These are phyloP conservation scores for Zygosaccharomyces bailii DNA, from an alignment of 805 yeast species.

Conservation along the genomic window DNA sequence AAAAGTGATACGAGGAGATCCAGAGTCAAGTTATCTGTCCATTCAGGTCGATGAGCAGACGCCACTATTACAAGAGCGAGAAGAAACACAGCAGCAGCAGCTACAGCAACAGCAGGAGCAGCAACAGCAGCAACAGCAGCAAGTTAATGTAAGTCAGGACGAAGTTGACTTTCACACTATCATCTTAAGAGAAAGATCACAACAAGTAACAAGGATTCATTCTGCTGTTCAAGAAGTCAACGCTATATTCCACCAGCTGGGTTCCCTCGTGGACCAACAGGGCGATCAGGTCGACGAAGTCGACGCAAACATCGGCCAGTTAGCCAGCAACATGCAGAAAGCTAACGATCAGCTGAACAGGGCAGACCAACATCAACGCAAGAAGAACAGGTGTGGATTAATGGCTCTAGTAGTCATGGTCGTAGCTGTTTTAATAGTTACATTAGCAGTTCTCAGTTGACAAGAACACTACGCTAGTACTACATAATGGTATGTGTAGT, in stretches of 20 bases:
- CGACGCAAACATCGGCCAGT: conserved; percentile 68
- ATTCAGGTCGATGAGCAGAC: conserved; percentile 36
- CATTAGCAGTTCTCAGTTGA: conserved; percentile 45
- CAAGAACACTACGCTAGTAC: background rate
- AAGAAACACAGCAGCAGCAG: conserved; percentile 14
- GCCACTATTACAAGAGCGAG: conserved; percentile 39
- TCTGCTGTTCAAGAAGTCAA: conserved; percentile 82
- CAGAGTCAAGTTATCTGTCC: conserved; percentile 23
- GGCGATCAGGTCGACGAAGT: conserved; percentile 81
- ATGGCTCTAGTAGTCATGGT: conserved; percentile 56
- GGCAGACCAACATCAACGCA: conserved; percentile 73
- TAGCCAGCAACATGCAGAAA: conserved; percentile 60
- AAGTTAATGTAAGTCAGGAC: conserved; percentile 40
- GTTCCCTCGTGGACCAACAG: conserved; percentile 74
- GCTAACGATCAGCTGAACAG: conserved; percentile 68
- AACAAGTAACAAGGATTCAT: conserved; percentile 67
- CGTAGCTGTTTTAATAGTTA: conserved; percentile 54
- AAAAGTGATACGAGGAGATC: conserved; percentile 18
- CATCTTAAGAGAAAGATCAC: conserved; percentile 66
- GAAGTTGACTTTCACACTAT: conserved; percentile 62
- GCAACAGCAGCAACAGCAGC: conserved; percentile 33
- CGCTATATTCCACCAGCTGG: conserved; percentile 77
- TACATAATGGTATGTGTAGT: background rate
- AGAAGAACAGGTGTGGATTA: conserved; percentile 71
- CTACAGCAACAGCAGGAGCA: too few relatives aligned